phyloP scores from a whole-genome alignment of 225 moss, liverwort and hornwort genomes.

The Straminergon stramineum region DNA sequence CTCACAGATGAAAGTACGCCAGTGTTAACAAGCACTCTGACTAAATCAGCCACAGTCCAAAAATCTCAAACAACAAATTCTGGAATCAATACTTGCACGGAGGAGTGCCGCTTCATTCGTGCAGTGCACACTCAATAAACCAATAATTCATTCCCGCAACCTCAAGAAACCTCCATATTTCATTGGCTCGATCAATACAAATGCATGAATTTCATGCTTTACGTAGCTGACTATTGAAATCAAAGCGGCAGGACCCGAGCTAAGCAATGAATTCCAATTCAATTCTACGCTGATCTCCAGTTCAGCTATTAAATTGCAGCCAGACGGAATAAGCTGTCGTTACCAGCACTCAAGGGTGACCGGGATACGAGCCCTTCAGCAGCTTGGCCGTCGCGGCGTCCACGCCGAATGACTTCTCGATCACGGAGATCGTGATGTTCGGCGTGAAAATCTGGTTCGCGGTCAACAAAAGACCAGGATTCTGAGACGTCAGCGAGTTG shows the following conservation, averaged over 20 bases:
- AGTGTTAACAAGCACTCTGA: background rate
- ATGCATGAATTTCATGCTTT: background rate
- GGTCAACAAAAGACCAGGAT: background rate
- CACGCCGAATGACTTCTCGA: constrained; percentile 11
- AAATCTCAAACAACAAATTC: too few relatives aligned
- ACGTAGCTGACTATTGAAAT: too few relatives aligned
- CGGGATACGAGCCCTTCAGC: background rate
- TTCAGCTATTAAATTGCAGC: too few relatives aligned
- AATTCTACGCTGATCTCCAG: background rate
- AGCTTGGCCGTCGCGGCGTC: background rate
- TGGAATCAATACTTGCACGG: background rate
- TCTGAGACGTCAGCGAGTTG: constrained; percentile 11
- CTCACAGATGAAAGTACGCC: background rate
- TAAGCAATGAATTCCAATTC: background rate
- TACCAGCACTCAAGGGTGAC: background rate
- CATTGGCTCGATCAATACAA: background rate
- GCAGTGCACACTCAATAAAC: background rate
- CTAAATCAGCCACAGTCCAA: too few relatives aligned
- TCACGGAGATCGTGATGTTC: background rate
- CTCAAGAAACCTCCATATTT: too few relatives aligned
- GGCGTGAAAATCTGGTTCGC: constrained; percentile 1
- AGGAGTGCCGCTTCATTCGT: background rate
- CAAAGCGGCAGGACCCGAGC: too few relatives aligned
- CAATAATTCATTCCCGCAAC: background rate
- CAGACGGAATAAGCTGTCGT: background rate